Base-by-base conservation (phyloP, 176 grass and related monocot species). In the Cenchrus fungigraminus region DNA sequence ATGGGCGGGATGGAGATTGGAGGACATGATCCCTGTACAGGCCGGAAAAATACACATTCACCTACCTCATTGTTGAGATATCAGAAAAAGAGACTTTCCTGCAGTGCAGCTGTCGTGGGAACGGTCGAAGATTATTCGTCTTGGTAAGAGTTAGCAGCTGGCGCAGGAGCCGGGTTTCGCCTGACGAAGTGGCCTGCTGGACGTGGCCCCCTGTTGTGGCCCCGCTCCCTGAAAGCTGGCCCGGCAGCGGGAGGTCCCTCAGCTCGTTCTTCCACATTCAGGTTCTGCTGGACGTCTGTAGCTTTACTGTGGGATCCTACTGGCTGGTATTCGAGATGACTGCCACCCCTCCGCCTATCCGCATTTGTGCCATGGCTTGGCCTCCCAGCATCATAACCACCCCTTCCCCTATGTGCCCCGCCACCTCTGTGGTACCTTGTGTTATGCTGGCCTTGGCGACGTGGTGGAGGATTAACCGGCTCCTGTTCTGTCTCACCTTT, bases 301-400 rank as follows among this genome's bases (percentile, higher is more conserved):
- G 86, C 40, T 71, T 88, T 94, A 50, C 56, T 84, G 71, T 81
- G 66, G 61, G 90, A 74, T 73, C 80, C 90, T 7, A 95, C 80
- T 14, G 90, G 90, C 71, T 92, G 93, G 78, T 95, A 95, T 67
- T 90, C 93, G 5, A 86, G 84, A 67, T 92, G 93, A 56, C 80
- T 28, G 59, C 70, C 87, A 61, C 74, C 91, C 80, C 78, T 92
- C 58, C 64, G 71, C 45, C 86, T 73, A 14, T 92, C 93, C 17
- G 50, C 80, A 52, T 88, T 90, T 29, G 52, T 15, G 37, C 73
- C 83, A 74, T 77, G 85, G 83, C 83, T 84, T 76, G 56, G 42
- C 74, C 78, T 87, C 31, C 81, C 84, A 83, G 77, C 68, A 71
- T 86, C 81, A 80, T 84, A 73, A 77, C 87, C 93, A 40, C 85